Base-by-base conservation (phyloP, 1,139 yeast genomes). In the Williopsis jadinii region DNA sequence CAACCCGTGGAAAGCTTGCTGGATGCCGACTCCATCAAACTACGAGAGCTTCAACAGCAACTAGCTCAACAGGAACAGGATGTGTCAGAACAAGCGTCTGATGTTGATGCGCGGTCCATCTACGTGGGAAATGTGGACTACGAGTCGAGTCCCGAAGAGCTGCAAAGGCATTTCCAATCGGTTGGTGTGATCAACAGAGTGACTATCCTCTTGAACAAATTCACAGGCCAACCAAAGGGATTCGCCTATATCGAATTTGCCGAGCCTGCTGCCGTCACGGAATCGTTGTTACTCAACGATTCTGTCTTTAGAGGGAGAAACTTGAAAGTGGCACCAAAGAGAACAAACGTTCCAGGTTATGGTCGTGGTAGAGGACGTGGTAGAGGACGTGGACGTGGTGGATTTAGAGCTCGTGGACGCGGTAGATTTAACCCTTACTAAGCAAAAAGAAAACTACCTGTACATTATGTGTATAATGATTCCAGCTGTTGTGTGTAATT, bases 41-140 rank as follows among this genome's bases (percentile, higher is more conserved):
- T 77, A 30, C 67, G 76, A 39, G 75, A 71, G 48, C 61, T 77
- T 60, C 80, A 77, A 46, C 68, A 68, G 30, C 73, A 71, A 39
- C 59, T 73, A 14, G 71, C 69, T 31, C 64, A 63, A 37, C 77
- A 70, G 41, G 64, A 65, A 30, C 67, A 67, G 28, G 70, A 60
- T 35, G 58, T 64, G 35, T 56, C 55, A 35, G 80, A 75, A 41
- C 72, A 71, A 48, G 72, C 71, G 48, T 75, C 71, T 42, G 81
- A 75, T 41, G 67, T 78, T 26, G 97, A 90, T 60, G 73, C 86
- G 3, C 73, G 94, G 45, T 84, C 95, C 2, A 73, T 90, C 26
- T 90, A 84, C 60, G 86, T 90, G 15, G 95, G 96, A 14, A 87
- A 87, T 56, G 94, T 90, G 24, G 95, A 86, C 55, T 82, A 81